Conservation (phyloP, 2,329 filamentous ascomycete species). For the Colletotrichum musae region DNA sequence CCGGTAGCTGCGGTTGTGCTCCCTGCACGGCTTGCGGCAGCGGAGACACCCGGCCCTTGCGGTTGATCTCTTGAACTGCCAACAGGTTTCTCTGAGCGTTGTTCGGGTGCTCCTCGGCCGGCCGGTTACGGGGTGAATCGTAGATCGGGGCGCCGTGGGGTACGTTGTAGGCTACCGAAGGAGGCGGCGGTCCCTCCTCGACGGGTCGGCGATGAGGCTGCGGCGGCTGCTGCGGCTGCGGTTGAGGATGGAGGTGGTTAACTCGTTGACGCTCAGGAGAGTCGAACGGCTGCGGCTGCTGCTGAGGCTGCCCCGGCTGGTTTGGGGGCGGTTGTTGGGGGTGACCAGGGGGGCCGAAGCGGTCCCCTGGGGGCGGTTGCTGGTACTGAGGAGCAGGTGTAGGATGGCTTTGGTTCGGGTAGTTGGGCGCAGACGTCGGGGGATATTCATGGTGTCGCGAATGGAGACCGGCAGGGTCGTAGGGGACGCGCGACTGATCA, state of each 20-base stretch:
- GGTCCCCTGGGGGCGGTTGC: constrained; percentile 54
- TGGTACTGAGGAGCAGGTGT: constrained; percentile 43
- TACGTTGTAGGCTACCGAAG: constrained; percentile 64
- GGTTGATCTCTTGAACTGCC: constrained; percentile 85
- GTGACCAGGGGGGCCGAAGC: constrained; percentile 53
- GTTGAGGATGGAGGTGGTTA: constrained; percentile 47
- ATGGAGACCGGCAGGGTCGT: constrained; percentile 59
- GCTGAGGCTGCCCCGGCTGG: constrained; percentile 37
- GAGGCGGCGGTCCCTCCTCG: constrained; percentile 66
- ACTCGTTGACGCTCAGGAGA: constrained; percentile 47
- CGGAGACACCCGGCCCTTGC: constrained; percentile 87
- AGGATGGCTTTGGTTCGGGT: constrained; percentile 50
- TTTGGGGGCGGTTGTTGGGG: constrained; percentile 52
- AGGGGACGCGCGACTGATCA: constrained; percentile 58
- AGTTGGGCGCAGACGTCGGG: constrained; percentile 57
- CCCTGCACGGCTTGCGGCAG: constrained; percentile 95
- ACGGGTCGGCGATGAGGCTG: constrained; percentile 57
- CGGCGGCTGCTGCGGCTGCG: constrained; percentile 46
- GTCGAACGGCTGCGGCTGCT: constrained; percentile 48
- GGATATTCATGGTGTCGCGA: constrained; percentile 65
- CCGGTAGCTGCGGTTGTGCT: constrained; percentile 84
- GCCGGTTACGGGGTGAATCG: constrained; percentile 59
- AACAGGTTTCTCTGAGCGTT: constrained; percentile 76
- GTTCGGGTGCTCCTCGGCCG: constrained; percentile 68
- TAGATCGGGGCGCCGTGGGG: constrained; percentile 58